A percentile compares a stretch with the other conserved stretches of the same genome.
phyloP scores from a whole-genome alignment of 2,329 filamentous ascomycete genomes.

The Aureobasidium leucospermi region DNA sequence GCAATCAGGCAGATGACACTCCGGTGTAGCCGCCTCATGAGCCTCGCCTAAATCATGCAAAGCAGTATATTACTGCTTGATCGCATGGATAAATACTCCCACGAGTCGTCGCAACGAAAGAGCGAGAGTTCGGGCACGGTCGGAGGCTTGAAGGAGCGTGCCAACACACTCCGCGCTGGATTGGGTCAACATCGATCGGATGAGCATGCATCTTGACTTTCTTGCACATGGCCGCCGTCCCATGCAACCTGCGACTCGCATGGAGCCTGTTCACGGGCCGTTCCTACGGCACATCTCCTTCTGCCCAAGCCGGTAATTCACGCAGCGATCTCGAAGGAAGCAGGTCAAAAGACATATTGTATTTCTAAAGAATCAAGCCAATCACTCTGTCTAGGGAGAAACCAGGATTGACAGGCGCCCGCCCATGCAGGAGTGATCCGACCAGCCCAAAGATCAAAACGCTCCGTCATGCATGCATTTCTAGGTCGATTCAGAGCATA shows the following conservation, averaged over 20 bases:
- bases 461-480: not conserved
- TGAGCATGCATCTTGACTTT: not conserved
- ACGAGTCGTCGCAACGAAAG: not conserved
- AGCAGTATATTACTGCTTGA: not conserved
- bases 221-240: not conserved
- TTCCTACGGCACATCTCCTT: constrained; percentile 3
- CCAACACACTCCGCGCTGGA: not conserved
- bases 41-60: constrained; percentile 1
- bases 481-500: not conserved
- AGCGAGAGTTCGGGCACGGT: not conserved
- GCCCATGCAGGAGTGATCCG: not conserved
- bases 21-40: not conserved
- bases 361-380: not conserved
- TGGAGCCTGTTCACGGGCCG: constrained; percentile 6
- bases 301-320: constrained; percentile 2
- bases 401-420: not conserved
- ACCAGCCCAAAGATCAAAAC: not conserved
- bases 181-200: not conserved
- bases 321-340: not conserved
- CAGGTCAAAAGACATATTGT: not conserved
- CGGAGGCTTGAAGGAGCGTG: constrained; percentile 1
- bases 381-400: not conserved
- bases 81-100: not conserved
- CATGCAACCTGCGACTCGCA: constrained; percentile 1
- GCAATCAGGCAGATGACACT: constrained; percentile 8